These are phyloP conservation scores for Pythium grandisporangium DNA, from an alignment of 352 stramenopile genomes.

Conservation along the genomic window DNA sequence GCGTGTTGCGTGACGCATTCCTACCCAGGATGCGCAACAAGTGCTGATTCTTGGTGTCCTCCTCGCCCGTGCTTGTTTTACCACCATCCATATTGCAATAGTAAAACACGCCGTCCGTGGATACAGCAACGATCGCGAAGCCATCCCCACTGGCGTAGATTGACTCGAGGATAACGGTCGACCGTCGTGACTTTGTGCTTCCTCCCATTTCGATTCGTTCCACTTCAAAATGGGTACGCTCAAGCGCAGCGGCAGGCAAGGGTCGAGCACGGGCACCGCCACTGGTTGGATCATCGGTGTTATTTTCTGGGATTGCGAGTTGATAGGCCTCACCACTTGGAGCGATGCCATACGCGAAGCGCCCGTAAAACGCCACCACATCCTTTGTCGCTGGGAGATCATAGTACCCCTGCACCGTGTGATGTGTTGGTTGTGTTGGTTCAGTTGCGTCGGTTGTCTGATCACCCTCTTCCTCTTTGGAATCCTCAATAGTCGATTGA, in stretches of 20 bases:
- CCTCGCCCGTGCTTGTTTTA: slow-evolving; percentile 23
- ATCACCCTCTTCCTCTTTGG: slow-evolving; percentile 12
- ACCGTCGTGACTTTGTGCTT: slow-evolving; percentile 54
- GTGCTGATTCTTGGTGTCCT: slow-evolving; percentile 3
- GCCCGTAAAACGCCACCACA: slow-evolving; percentile 40
- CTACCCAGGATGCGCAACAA: slow-evolving; percentile 52
- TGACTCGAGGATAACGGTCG: slow-evolving; percentile 59
- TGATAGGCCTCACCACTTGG: slow-evolving; percentile 57
- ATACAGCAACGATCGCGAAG: slow-evolving; percentile 45
- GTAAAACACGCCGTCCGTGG: slow-evolving; percentile 66
- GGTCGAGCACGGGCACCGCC: no score
- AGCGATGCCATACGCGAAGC: slow-evolving; percentile 57
- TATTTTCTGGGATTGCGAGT: slow-evolving; percentile 24
- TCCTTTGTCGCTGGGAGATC: slow-evolving; percentile 57
- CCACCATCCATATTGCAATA: no score
- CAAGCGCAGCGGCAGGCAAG: not conserved
- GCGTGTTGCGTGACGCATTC: slow-evolving; percentile 49
- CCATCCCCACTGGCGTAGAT: slow-evolving; percentile 60
- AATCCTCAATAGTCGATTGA: not conserved
- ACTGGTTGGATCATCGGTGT: slow-evolving; percentile 8
- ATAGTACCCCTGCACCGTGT: slow-evolving; percentile 41
- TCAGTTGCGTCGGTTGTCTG: slow-evolving; percentile 13
- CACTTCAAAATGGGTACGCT: slow-evolving; percentile 49
- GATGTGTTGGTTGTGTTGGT: slow-evolving; percentile 5
- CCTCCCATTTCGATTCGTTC: slow-evolving; percentile 52